Conservation (phyloP, 331 rosid genomes). For the Malus hybrid region DNA sequence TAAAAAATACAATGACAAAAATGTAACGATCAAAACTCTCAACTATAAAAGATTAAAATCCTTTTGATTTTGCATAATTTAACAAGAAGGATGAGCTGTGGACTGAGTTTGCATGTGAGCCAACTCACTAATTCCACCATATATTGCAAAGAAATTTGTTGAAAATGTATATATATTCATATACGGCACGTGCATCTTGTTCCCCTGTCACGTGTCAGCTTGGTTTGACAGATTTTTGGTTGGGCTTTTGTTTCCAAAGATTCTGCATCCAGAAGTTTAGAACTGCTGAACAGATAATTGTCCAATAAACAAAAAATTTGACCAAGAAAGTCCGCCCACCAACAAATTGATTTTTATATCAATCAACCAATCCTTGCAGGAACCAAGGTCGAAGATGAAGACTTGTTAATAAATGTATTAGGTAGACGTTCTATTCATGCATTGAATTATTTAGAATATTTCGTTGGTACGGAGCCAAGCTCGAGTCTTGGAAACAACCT, state of each 20-base stretch:
- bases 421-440: too few species aligned
- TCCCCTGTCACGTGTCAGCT: background rate
- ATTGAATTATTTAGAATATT: too few species aligned
- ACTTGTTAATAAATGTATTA: background rate
- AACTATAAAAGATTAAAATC: background rate
- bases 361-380: background rate
- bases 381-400: background rate
- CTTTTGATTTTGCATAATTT: too few species aligned
- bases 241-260: background rate
- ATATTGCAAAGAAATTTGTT: background rate
- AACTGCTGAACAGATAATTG: background rate
- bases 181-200: conserved; percentile 8
- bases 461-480: too few species aligned
- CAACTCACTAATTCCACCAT: background rate
- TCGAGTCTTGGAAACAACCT: rapidly evolving
- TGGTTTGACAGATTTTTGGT: background rate
- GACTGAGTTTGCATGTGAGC: background rate
- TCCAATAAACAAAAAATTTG: background rate
- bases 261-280: background rate
- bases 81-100: background rate
- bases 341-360: background rate
- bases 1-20: too few species aligned
- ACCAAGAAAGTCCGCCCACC: conserved; percentile 9
- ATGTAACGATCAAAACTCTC: background rate
- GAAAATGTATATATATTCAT: background rate